Evolutionary conservation across 495 filamentous ascomycete species (phyloP).

Genomic region (Penicillium dipodomyicola): DNA sequence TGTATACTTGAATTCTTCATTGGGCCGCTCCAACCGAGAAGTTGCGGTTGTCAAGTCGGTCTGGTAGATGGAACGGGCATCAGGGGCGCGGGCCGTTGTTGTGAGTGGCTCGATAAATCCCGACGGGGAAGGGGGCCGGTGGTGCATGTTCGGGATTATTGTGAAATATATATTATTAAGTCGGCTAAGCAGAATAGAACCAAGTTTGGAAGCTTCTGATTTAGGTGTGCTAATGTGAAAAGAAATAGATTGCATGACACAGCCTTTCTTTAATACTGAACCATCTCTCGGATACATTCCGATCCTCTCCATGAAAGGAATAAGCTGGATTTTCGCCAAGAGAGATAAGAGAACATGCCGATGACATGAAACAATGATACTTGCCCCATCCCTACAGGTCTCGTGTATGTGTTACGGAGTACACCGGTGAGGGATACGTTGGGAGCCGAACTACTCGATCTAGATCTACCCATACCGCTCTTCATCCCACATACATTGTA

Average conservation of each 20-base stretch:
- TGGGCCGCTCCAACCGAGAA: conserved; percentile 6
- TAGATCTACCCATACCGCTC: neutral
- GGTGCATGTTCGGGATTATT: conserved; percentile 4
- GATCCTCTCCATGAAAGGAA: conserved; percentile 11
- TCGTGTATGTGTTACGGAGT: conserved; percentile 8
- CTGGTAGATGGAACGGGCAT: neutral
- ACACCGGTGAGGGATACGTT: conserved; percentile 5
- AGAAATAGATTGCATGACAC: neutral
- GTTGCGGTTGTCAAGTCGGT: neutral
- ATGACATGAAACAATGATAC: conserved; percentile 8
- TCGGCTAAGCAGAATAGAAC: neutral
- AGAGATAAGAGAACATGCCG: conserved; percentile 4
- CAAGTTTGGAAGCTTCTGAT: neutral
- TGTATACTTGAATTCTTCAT: conserved; percentile 24
- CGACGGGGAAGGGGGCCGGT: neutral
- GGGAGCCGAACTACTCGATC: neutral
- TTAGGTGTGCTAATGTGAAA: neutral
- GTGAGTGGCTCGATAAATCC: neutral
- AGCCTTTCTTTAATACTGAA: conserved; percentile 11
- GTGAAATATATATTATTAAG: neutral
- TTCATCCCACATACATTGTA: neutral
- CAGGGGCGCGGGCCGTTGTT: neutral
- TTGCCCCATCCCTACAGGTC: conserved; percentile 11
- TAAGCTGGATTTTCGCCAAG: conserved; percentile 14
- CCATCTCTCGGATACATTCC: conserved; percentile 6